A percentile compares a stretch with the other conserved stretches of the same genome.
Conservation (phyloP, 2,329 filamentous ascomycete species). For the Coniochaeta sp. region DNA sequence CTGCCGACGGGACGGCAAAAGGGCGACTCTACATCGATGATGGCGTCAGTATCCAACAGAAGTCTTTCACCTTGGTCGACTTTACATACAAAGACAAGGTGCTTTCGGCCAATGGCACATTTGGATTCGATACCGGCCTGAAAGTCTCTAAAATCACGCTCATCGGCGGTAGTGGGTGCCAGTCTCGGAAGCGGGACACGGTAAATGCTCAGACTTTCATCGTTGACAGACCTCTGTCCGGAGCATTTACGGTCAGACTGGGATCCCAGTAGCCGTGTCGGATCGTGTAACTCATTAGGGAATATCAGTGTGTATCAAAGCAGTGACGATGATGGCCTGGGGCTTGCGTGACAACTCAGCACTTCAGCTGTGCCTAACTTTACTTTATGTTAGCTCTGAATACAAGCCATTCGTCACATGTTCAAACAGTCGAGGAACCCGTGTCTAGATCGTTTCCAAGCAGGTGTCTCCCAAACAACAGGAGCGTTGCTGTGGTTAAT, state of each 20-base stretch:
- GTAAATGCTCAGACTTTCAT: conserved; percentile 10
- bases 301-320: too few relatives aligned
- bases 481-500: too few relatives aligned
- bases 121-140: conserved; percentile 39
- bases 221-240: conserved; percentile 15
- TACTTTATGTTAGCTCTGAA: too few relatives aligned
- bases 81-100: conserved; percentile 50
- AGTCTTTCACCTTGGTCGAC: conserved; percentile 44
- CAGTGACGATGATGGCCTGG: too few relatives aligned
- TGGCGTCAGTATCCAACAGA: conserved; percentile 58
- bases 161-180: conserved; percentile 24
- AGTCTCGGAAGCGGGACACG: conserved; percentile 6
- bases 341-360: too few relatives aligned
- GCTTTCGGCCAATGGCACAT: conserved; percentile 43
- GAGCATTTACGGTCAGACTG: conserved; percentile 13
- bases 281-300: too few relatives aligned
- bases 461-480: too few relatives aligned
- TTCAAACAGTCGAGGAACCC: too few relatives aligned
- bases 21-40: conserved; percentile 74
- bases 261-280: too few relatives aligned
- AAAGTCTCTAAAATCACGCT: conserved; percentile 42
- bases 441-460: too few relatives aligned
- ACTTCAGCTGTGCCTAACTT: too few relatives aligned
- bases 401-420: too few relatives aligned
- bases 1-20: conserved; percentile 50